Conservation (phyloP, 805 yeast genomes). For the Citeromyces matritensis region DNA sequence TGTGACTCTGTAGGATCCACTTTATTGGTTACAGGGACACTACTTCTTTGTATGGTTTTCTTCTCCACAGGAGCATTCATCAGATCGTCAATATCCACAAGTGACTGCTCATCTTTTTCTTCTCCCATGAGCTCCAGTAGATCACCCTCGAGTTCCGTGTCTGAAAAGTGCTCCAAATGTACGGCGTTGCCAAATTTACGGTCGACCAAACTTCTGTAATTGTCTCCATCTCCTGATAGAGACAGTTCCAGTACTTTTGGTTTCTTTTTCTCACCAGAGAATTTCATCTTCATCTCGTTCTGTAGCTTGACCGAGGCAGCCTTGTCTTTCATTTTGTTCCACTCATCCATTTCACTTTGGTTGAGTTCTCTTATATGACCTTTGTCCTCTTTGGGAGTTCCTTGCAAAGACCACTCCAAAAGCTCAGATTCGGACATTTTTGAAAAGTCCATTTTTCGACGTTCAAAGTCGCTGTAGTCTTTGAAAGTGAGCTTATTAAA, state of each 20-base stretch:
- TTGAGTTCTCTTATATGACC: constrained; percentile 4
- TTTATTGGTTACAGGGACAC: no score
- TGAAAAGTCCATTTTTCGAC: constrained; percentile 2
- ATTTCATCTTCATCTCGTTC: constrained; percentile 5
- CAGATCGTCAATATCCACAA: no score
- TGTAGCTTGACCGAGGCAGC: constrained; percentile 8
- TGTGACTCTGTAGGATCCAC: no score
- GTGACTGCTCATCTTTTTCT: no score
- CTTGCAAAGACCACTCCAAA: no score
- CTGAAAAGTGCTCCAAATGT: constrained; percentile 1
- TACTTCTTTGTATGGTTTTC: no score
- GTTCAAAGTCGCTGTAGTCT: constrained; percentile 3
- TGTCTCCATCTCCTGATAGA: constrained; percentile 5
- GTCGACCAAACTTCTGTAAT: constrained; percentile 6
- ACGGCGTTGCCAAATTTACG: constrained; percentile 3
- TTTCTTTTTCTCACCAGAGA: constrained; percentile 1
- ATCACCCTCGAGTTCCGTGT: constrained; percentile 7
- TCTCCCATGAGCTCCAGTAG: constrained; percentile 9
- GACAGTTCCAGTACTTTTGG: constrained; percentile 7
- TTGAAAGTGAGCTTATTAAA: constrained; percentile 1
- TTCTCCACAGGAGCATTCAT: no score
- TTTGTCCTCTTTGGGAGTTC: constrained; percentile 1
- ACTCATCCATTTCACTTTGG: constrained; percentile 9
- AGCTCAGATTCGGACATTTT: background rate
- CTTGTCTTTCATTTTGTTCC: constrained; percentile 8